Evolutionary conservation across 495 filamentous ascomycete genomes (phyloP).

Genomic region (Penicillium pulvis): DNA sequence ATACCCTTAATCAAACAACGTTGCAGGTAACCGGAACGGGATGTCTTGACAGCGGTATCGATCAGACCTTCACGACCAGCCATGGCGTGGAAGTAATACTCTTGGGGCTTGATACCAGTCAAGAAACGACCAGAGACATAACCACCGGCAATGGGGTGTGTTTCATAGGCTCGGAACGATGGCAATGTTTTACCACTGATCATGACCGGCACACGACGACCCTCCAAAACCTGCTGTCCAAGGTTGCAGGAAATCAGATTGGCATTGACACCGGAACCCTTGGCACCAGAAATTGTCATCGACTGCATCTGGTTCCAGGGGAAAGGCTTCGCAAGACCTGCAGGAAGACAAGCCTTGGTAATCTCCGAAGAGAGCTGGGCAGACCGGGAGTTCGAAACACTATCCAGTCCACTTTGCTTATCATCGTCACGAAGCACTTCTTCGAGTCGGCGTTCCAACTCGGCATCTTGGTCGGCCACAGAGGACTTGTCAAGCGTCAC

Average conservation of each 20-base stretch:
- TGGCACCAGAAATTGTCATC: conserved; percentile 97
- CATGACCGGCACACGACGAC: conserved; percentile 93
- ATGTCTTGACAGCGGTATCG: conserved; percentile 99
- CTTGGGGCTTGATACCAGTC: conserved; percentile 95
- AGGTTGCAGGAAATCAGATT: conserved; percentile 97
- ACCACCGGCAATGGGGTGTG: conserved; percentile 85
- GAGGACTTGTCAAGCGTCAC: conserved; percentile 76
- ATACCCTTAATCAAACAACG: conserved; percentile 98
- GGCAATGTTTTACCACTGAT: conserved; percentile 96
- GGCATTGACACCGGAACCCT: conserved; percentile 90
- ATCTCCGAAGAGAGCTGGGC: conserved; percentile 74
- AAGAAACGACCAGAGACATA: conserved; percentile 97
- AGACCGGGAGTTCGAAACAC: conserved; percentile 75
- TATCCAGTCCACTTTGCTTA: conserved; percentile 86
- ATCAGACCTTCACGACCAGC: conserved; percentile 97
- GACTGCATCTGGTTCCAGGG: conserved; percentile 98
- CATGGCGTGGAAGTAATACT: conserved; percentile 99
- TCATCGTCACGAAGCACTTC: conserved; percentile 87
- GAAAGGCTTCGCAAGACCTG: conserved; percentile 84
- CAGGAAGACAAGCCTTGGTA: conserved; percentile 75
- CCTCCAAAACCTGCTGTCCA: conserved; percentile 95
- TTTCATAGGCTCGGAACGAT: conserved; percentile 91
- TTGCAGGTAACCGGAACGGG: conserved; percentile 93
- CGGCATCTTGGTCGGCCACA: conserved; percentile 59
- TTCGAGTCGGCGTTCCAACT: conserved; percentile 77